Evolutionary conservation across 2,329 filamentous ascomycete species (phyloP), one percentile per base, ranked within the genome.

Genomic region (Apiospora malaysiana): DNA sequence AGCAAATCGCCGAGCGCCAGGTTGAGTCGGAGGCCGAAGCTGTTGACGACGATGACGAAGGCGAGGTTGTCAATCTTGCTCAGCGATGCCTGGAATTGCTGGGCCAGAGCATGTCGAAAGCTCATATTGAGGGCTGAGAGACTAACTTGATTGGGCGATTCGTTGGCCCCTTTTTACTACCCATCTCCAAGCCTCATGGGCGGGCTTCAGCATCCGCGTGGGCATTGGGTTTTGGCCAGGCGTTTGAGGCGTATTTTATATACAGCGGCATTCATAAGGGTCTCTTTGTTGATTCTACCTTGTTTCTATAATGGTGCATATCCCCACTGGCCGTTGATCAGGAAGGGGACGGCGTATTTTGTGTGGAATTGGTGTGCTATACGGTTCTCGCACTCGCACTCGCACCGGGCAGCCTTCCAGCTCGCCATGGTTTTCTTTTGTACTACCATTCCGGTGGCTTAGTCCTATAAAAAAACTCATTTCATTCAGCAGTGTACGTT

Each of bases 1-100:
- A 93, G 81, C 90, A 90, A 74, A 98, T 99, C 78, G 93, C 94
- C 25, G 95, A 97, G 79, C 94, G 93, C 78, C 94, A 93, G 76
- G 88, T 97, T 73, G 94, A 97, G 77, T 92, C 93, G 0, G 94
- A 97, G 71, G 93, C 94, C 74, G 94, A 95, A 75, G 92, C 92
- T 43, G 66, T 40, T 73, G 93, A 92, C 66, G 94, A 97, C 76
- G 94, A 97, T 72, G 95, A 96, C 65, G 95, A 98, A 81, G 93
- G 92, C 71, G 95, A 98, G 81, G 95, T 98, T 63, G 93, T 98
- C 74, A 94, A 91, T 75, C 89, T 99, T 76, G 95, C 96, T 32
- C 93, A 95, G 78, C 90, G 94, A 76, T 98, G 94, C 80, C 87
- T 98, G 51, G 95, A 98, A 82, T 87, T 97, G 4, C 84, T 97